These are phyloP conservation scores for Dalechampia spathulata DNA, from an alignment of 441 rosid genomes.

Conservation along the genomic window DNA sequence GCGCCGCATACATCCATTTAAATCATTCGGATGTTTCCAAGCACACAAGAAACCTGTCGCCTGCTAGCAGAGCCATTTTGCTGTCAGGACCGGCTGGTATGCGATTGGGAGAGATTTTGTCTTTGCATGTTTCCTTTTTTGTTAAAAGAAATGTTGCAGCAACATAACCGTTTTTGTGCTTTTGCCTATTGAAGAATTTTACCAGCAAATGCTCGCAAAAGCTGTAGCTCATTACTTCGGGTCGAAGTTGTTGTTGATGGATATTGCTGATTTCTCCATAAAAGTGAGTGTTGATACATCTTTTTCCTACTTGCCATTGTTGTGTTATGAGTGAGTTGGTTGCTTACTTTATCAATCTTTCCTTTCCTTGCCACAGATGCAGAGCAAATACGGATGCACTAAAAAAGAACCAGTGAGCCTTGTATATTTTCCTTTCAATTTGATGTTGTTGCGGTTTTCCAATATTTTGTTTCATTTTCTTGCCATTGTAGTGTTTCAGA, in stretches of 20 bases:
- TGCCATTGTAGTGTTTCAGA: conserved; percentile 39
- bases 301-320: background rate
- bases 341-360: too few species aligned
- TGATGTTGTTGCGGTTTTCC: too few species aligned
- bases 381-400: conserved; percentile 71
- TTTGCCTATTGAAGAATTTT: conserved; percentile 50
- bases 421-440: background rate
- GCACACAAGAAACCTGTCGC: conserved; percentile 88
- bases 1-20: conserved; percentile 82
- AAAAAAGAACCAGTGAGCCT: conserved; percentile 57
- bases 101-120: conserved; percentile 6
- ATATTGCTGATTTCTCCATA: conserved; percentile 64
- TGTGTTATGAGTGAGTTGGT: conserved; percentile 16
- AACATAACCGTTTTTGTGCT: conserved; percentile 9
- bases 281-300: conserved; percentile 43
- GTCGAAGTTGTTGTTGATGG: conserved; percentile 74
- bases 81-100: conserved; percentile 89
- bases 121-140: conserved; percentile 6
- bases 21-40: conserved; percentile 74
- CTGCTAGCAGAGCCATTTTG: conserved; percentile 83
- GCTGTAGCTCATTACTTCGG: conserved; percentile 74
- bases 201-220: conserved; percentile 94
- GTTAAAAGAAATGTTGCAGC: too few species aligned
- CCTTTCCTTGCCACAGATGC: conserved; percentile 57
- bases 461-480: conserved; percentile 10